phyloP scores from a whole-genome alignment of 768 basidiomycete genomes.

The Gyrodon lividus region DNA sequence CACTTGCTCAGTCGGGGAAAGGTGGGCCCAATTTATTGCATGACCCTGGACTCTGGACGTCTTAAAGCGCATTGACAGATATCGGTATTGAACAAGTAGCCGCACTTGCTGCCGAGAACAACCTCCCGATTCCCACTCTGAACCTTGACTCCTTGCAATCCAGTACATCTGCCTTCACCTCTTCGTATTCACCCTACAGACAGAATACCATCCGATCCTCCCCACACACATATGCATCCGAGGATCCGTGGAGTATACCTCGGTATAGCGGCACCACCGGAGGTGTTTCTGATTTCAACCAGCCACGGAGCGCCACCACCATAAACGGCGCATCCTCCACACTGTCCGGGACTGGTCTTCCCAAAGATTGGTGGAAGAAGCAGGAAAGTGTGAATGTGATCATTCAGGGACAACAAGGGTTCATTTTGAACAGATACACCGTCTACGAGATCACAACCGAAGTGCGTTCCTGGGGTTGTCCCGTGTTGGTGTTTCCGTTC shows the following conservation, averaged over 20 bases:
- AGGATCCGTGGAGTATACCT: conserved; percentile 65
- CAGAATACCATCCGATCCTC: conserved; percentile 46
- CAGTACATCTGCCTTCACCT: conserved; percentile 49
- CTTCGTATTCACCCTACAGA: conserved; percentile 40
- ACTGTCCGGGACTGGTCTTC: conserved; percentile 69
- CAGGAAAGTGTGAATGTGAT: conserved; percentile 70
- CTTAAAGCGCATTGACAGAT: conserved; percentile 42
- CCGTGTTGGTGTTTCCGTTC: conserved; percentile 8
- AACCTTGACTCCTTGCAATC: conserved; percentile 59
- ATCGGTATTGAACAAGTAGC: conserved; percentile 82
- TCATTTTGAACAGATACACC: conserved; percentile 84
- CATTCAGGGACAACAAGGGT: conserved; percentile 86
- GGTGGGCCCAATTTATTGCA: conserved; percentile 41
- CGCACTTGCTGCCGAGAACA: conserved; percentile 72
- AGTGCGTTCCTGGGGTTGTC: conserved; percentile 42
- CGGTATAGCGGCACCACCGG: conserved; percentile 33
- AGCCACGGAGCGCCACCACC: conserved; percentile 19
- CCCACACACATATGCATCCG: conserved; percentile 53
- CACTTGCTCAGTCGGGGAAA: conserved; percentile 79
- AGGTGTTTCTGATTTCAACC: conserved; percentile 27
- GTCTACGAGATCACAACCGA: conserved; percentile 81
- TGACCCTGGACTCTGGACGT: neutral
- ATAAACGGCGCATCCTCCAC: conserved; percentile 53
- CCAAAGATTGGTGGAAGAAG: conserved; percentile 84
- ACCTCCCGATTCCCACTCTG: conserved; percentile 71